Percentiles rank a stretch among this genome's conserved stretches.
These are phyloP conservation scores for Fonsecaea pedrosoi DNA, from an alignment of 2,329 filamentous ascomycete genomes.

Conservation along the genomic window DNA sequence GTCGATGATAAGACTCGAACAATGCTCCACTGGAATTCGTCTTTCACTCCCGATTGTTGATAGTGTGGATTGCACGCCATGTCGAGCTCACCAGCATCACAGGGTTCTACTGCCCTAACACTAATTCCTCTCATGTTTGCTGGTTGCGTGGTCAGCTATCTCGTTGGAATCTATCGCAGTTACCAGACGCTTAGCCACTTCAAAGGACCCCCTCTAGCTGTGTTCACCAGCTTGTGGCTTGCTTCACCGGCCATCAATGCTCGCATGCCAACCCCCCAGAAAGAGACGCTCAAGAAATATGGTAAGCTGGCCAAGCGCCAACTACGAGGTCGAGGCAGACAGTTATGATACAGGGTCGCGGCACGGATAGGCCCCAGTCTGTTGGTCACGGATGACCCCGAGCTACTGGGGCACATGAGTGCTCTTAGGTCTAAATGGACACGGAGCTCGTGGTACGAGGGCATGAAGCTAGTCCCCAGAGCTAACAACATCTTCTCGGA, in stretches of 20 bases:
- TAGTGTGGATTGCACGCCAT: not conserved
- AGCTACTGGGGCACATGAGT: slow-evolving; percentile 16
- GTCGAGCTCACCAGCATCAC: not conserved
- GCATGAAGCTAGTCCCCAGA: slow-evolving; percentile 22
- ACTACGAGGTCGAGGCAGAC: not conserved
- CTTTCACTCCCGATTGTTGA: not conserved
- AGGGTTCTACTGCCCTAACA: not conserved
- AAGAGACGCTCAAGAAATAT: slow-evolving; percentile 8
- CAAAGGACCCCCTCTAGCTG: slow-evolving; percentile 14
- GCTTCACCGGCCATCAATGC: slow-evolving; percentile 11
- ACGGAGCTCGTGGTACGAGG: slow-evolving; percentile 25
- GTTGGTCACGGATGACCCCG: slow-evolving; percentile 27
- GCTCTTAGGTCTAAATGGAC: slow-evolving; percentile 23
- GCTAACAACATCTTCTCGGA: slow-evolving; percentile 30
- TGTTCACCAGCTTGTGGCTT: slow-evolving; percentile 20
- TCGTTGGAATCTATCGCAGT: slow-evolving; percentile 1
- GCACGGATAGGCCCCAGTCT: slow-evolving; percentile 23
- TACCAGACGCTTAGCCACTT: slow-evolving; percentile 20
- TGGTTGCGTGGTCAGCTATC: not conserved
- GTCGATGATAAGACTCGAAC: not conserved
- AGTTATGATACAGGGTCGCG: slow-evolving; percentile 18
- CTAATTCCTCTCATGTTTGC: not conserved
- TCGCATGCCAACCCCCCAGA: slow-evolving; percentile 7
- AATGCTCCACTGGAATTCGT: not conserved
- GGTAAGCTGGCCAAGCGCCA: not conserved